Evolutionary conservation across 805 yeast genomes (phyloP), one percentile per base, ranked within the genome.

Genomic region (Pichia paraexigua): DNA sequence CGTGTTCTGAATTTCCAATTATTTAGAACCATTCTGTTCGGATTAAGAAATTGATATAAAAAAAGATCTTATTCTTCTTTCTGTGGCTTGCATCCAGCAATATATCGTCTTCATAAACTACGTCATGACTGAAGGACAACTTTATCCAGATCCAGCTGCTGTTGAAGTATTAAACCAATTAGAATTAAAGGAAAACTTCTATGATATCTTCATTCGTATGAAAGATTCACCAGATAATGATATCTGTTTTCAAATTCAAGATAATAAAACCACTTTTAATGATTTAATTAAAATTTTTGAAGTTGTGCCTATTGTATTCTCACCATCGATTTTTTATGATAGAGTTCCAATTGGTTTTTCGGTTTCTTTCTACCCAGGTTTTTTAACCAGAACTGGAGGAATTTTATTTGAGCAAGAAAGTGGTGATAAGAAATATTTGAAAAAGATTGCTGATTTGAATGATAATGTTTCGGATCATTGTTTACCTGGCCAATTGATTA

Each of bases 401-500:
- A 59, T 94, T 47, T 69, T 94, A 50, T 90, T 85, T 67, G 78
- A 77, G 51, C 73, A 73, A 52, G 75, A 81, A 30, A 82, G 92
- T 21, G 75, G 71, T 53, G 63, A 70, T n/a, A 61, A 68, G 21
- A 65, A 76, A 62, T 75, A 73, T 65, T 63, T 75, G 46, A 72
- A 70, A 51, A 62, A 63, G 8, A 75, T 82, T 30, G 68, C 75
- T n/a, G 71, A 75, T 51, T 69, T 74, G 45, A 81, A 80, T 55
- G 66, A 62, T 43, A 58, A 70, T 37, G 72, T 90, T 51, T 68
- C 74, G 49, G 83, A 84, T 30, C 78, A 78, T 48, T 75, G 80
- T 49, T 84, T 95, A 88, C 96, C 96, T 18, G 96, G 96, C 39
- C 97, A 92, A 72, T 77, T 94, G 66, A 72, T 94, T 52, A 61